Evolutionary conservation across 2,329 filamentous ascomycete species (phyloP).

Genomic region (Septoria linicola): DNA sequence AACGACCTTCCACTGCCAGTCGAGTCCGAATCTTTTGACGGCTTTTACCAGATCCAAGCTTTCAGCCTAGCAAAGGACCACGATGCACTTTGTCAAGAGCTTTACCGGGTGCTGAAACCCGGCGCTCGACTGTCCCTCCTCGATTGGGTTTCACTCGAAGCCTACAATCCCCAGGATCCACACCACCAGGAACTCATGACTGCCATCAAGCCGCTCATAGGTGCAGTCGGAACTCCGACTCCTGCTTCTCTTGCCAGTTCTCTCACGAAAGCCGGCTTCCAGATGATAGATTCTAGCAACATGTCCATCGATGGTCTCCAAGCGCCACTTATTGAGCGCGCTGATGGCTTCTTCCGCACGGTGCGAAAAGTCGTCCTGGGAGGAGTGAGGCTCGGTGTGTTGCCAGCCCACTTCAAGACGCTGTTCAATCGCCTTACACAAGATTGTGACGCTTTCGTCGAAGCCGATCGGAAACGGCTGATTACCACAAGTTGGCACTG

Average conservation of each 20-base stretch:
- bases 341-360: conserved; percentile 30
- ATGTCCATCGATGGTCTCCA: conserved; percentile 32
- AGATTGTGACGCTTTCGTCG: conserved; percentile 33
- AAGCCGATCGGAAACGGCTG: conserved; percentile 29
- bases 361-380: conserved; percentile 19
- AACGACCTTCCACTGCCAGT: conserved; percentile 34
- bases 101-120: conserved; percentile 32
- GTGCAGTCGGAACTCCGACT: conserved; percentile 35
- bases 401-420: conserved; percentile 33
- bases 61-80: conserved; percentile 34
- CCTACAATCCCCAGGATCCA: conserved; percentile 28
- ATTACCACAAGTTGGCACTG: conserved; percentile 35
- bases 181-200: conserved; percentile 30
- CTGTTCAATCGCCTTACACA: conserved; percentile 32
- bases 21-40: conserved; percentile 29
- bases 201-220: conserved; percentile 33
- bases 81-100: conserved; percentile 26
- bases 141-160: conserved; percentile 32
- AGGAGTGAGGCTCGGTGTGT: conserved; percentile 27
- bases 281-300: conserved; percentile 27
- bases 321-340: conserved; percentile 31
- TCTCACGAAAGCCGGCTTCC: conserved; percentile 30
- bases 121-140: conserved; percentile 31
- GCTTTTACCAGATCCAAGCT: conserved; percentile 36
- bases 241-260: conserved; percentile 26